Conservation (phyloP, 2,329 filamentous ascomycete genomes). For the Ophiostoma himal-ulmi region DNA sequence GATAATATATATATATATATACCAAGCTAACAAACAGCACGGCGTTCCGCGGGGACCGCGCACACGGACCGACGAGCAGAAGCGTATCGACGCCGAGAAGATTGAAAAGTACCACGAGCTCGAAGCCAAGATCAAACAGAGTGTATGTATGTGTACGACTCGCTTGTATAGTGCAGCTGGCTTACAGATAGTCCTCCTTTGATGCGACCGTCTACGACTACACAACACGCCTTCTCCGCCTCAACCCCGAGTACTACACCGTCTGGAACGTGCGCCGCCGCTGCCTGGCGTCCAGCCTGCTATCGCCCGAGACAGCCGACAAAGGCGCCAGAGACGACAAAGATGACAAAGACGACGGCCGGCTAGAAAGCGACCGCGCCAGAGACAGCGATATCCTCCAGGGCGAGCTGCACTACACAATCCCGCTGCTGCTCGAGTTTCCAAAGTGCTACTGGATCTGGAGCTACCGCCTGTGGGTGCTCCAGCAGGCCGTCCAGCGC, state of each 20-base stretch:
- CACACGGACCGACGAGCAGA: conserved; percentile 62
- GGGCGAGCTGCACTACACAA: conserved; percentile 72
- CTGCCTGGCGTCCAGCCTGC: conserved; percentile 55
- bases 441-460: conserved; percentile 99
- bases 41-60: conserved; percentile 67
- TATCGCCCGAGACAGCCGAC: conserved; percentile 34
- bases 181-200: conserved; percentile 36
- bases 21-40: conserved; percentile 54
- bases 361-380: not conserved
- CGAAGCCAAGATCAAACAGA: conserved; percentile 60
- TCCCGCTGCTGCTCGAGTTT: conserved; percentile 75
- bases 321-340: conserved; percentile 46
- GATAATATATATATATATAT: too few relatives aligned
- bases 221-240: conserved; percentile 64
- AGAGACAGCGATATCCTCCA: conserved; percentile 46
- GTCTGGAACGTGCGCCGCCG: conserved; percentile 83
- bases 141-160: conserved; percentile 41
- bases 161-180: not conserved
- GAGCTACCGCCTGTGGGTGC: conserved; percentile 87
- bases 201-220: conserved; percentile 56
- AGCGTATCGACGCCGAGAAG: conserved; percentile 64
- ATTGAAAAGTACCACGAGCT: conserved; percentile 71
- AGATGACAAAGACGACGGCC: conserved; percentile 25
- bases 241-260: conserved; percentile 86
- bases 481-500: conserved; percentile 62